Percentiles rank a stretch among this genome's conserved stretches.
Conservation (phyloP, 805 yeast species). For the Torulaspora franciscae region DNA sequence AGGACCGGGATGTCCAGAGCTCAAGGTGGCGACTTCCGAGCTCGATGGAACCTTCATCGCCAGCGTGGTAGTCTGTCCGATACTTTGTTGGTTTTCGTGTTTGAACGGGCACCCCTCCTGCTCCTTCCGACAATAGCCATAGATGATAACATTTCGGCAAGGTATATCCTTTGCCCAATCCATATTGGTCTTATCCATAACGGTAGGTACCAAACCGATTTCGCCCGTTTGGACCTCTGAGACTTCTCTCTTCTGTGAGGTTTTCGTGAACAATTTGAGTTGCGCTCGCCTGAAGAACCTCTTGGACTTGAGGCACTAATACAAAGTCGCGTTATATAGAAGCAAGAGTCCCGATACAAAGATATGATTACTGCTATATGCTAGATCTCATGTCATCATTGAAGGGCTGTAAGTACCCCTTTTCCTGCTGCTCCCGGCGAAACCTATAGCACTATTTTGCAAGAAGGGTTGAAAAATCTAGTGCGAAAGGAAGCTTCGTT, state of each 20-base stretch:
- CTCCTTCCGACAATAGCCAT: slow-evolving; percentile 84
- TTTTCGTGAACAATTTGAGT: neutral
- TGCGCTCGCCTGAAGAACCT: slow-evolving; percentile 1
- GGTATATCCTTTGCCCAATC: slow-evolving; percentile 68
- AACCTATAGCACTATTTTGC: no score
- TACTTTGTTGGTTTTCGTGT: slow-evolving; percentile 45
- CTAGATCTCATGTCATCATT: no score
- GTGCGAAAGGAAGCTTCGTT: no score
- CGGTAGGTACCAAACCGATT: neutral
- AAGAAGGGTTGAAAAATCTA: no score
- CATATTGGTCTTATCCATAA: slow-evolving; percentile 33
- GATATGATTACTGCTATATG: neutral
- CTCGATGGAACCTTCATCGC: slow-evolving; percentile 6
- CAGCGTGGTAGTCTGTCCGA: slow-evolving; percentile 6
- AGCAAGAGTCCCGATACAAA: no score
- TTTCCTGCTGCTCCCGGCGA: no score
- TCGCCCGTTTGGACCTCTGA: neutral
- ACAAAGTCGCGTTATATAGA: neutral
- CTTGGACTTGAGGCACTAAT: neutral
- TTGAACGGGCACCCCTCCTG: slow-evolving; percentile 82
- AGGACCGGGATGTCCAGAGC: neutral
- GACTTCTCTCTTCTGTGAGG: slow-evolving; percentile 1
- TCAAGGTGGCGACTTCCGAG: slow-evolving; percentile 3
- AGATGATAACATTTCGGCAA: slow-evolving; percentile 77
- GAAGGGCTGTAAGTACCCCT: no score